These are phyloP conservation scores for thale cress (Arabidopsis thaliana) DNA, from an alignment of 345 rosid species.

Conservation along the genomic window TAIR10.1 NC_003076.8:3836501-3837000, in stretches of 20 bases:
- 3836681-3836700: constrained; percentile 72
- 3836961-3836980: constrained; percentile 73
- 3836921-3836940: constrained; percentile 63
- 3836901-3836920: constrained; percentile 59
- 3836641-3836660: constrained; percentile 44
- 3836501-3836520: neutral
- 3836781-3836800: constrained; percentile 64
- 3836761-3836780: constrained; percentile 65
- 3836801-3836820: constrained; percentile 92
- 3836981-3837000: constrained; percentile 67
- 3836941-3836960: constrained; percentile 72
- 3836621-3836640: constrained; percentile 17
- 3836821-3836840: constrained; percentile 13
- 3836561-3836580: constrained; percentile 37
- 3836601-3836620: constrained; percentile 7
- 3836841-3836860: neutral
- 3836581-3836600: constrained; percentile 5
- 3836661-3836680: constrained; percentile 55
- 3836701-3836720: constrained; percentile 91
- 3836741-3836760: constrained; percentile 67
- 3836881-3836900: constrained; percentile 46
- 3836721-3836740: constrained; percentile 63
- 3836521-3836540: neutral
- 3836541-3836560: neutral
- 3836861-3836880: constrained; percentile 1